Evolutionary conservation across 345 rosid genomes (phyloP), one percentile per base, ranked within the genome.

Genomic region (Camelina laxa): DNA sequence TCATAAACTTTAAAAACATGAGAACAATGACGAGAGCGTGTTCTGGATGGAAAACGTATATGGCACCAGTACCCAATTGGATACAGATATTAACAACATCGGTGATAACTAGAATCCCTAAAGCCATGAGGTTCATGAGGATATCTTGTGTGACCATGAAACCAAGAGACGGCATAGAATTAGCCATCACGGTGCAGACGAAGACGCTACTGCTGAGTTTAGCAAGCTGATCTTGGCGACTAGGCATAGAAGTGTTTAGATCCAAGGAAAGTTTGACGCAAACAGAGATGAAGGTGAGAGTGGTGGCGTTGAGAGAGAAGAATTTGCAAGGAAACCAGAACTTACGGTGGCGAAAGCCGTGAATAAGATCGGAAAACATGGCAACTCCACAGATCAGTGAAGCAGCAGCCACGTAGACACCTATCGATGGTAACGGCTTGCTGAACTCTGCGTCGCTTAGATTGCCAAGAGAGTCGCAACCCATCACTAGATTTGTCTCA

Each of bases 231-330:
- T 91, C 98, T 24, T 81, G 80, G 15, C 82, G 84, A 22, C 87
- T 81, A 19, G 98, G 98, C 98, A 93, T 93, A 8, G 89, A 79
- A 12, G 97, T 91, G 82, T 93, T 91, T 38, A 93, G 89, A 84
- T 93, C 97, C 54, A 93, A 85, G 0, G 97, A 89, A 39, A 91
- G 80, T 74, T 93, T 91, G 81, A 83, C 69, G 30, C 92, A 94
- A 16, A 89, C 86, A 0, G 93, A 71, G 13, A 91, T 79, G 12
- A 93, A 21, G 54, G 92, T 86, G 64, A 93, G 86, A 30, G 97
- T 80, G 24, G 89, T 85, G 73, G 97, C 93, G 65, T 91, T 93
- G 41, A 93, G 83, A 55, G 93, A 79, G 83, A 83, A 88, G 77
- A 9, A 89, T 16, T 76, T 84, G 84, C 85, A 82, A 0, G 97